Conservation (phyloP, 225 moss, liverwort and hornwort genomes). For the Rhytidiadelphus loreus region DNA sequence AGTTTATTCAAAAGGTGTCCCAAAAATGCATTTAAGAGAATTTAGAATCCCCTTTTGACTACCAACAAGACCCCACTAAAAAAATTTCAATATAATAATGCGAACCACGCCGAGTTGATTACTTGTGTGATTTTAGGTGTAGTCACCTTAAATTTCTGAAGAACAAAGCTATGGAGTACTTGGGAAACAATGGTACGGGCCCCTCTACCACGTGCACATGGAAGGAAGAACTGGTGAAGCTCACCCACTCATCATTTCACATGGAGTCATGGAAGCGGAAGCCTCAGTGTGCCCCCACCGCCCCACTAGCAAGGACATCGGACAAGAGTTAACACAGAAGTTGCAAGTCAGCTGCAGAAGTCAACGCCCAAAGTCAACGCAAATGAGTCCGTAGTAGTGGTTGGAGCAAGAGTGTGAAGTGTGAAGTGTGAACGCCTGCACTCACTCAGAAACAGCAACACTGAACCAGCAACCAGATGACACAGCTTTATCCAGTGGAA, state of each 20-base stretch:
- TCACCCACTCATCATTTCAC: background rate
- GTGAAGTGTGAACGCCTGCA: background rate
- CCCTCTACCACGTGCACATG: background rate
- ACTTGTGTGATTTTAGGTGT: too few species aligned
- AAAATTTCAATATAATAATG: too few species aligned
- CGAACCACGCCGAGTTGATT: too few species aligned
- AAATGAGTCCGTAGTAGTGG: background rate
- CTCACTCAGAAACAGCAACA: background rate
- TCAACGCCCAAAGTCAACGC: background rate
- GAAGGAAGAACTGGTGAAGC: background rate
- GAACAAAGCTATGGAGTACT: background rate
- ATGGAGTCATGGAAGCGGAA: background rate
- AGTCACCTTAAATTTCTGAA: too few species aligned
- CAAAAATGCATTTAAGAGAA: too few species aligned
- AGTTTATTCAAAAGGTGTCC: too few species aligned
- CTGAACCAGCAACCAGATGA: background rate
- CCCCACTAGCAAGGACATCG: background rate
- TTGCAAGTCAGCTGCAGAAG: background rate
- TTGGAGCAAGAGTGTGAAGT: background rate
- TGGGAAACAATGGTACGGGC: background rate
- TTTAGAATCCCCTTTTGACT: too few species aligned
- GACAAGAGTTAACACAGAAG: background rate
- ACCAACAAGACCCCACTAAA: too few species aligned
- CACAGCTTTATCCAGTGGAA: background rate
- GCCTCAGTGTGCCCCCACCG: background rate